Conservation (phyloP, 805 yeast genomes). For the Candida arabinofermentans region DNA sequence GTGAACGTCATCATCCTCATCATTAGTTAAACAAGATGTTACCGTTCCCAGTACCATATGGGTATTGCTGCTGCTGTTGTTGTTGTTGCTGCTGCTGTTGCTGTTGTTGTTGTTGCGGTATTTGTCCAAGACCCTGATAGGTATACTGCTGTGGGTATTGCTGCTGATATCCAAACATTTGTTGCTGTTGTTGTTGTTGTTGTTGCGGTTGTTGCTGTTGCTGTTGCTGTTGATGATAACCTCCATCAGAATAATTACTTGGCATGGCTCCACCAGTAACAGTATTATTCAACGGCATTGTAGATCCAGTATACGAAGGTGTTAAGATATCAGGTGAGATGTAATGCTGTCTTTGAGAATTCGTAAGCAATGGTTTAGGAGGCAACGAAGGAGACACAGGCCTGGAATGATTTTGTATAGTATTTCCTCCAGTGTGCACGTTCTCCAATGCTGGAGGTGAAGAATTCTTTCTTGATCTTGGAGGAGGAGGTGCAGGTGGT, state of each 20-base stretch:
- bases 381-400: slow-evolving; percentile 23
- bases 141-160: slow-evolving; percentile 7
- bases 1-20: too few species aligned
- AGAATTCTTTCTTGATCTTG: slow-evolving; percentile 25
- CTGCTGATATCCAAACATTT: slow-evolving; percentile 10
- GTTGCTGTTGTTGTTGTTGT: slow-evolving; percentile 15
- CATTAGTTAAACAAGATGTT: not conserved
- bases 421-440: not conserved
- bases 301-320: slow-evolving; percentile 9
- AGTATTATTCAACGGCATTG: not conserved
- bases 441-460: slow-evolving; percentile 17
- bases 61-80: slow-evolving; percentile 10
- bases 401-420: not conserved
- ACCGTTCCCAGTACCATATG: not conserved
- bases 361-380: slow-evolving; percentile 28
- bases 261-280: not conserved
- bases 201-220: slow-evolving; percentile 8
- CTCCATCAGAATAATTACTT: too few species aligned
- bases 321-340: slow-evolving; percentile 14
- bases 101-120: slow-evolving; percentile 13
- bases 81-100: slow-evolving; percentile 8
- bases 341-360: slow-evolving; percentile 26
- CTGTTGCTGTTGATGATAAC: slow-evolving; percentile 17
- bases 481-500: slow-evolving; percentile 31
- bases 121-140: too few species aligned